A percentile compares a stretch with the other conserved stretches of the same genome.
Conservation (phyloP, 106 monocot species). For the Amphibolis antarctica region DNA sequence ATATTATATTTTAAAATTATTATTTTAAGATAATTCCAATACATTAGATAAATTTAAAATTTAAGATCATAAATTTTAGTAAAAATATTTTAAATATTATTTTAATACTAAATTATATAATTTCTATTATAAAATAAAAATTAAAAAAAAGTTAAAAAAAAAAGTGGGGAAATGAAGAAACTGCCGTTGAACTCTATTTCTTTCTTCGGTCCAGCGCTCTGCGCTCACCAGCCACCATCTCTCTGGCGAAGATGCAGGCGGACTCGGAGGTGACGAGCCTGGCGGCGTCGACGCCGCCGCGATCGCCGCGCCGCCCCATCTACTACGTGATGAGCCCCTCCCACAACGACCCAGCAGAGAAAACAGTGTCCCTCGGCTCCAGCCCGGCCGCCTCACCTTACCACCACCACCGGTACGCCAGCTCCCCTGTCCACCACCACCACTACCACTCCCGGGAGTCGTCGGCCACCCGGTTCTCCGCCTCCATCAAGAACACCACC, state of each 20-base stretch:
- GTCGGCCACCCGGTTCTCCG: slow-evolving; percentile 61
- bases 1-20: too few relatives aligned
- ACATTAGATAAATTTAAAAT: too few relatives aligned
- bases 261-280: slow-evolving; percentile 94
- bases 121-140: too few relatives aligned
- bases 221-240: too few relatives aligned
- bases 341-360: slow-evolving; percentile 33
- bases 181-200: too few relatives aligned
- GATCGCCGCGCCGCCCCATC: slow-evolving; percentile 60
- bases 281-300: slow-evolving; percentile 70
- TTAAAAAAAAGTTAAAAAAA: too few relatives aligned
- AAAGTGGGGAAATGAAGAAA: too few relatives aligned
- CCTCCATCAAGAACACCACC: slow-evolving; percentile 33
- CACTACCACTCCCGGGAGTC: slow-evolving; percentile 81
- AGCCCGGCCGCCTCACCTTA: slow-evolving; percentile 43
- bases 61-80: too few relatives aligned
- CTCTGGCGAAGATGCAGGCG: slow-evolving; percentile 31
- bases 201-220: too few relatives aligned
- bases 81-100: too few relatives aligned
- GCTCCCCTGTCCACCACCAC: slow-evolving; percentile 50
- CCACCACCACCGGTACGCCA: slow-evolving; percentile 31
- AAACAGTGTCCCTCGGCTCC: slow-evolving; percentile 35
- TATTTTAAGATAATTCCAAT: too few relatives aligned
- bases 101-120: too few relatives aligned
- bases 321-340: slow-evolving; percentile 90